Evolutionary conservation across 805 yeast genomes (phyloP), one percentile per base, ranked within the genome.

Genomic region (Wickerhamiella bombiphila): DNA sequence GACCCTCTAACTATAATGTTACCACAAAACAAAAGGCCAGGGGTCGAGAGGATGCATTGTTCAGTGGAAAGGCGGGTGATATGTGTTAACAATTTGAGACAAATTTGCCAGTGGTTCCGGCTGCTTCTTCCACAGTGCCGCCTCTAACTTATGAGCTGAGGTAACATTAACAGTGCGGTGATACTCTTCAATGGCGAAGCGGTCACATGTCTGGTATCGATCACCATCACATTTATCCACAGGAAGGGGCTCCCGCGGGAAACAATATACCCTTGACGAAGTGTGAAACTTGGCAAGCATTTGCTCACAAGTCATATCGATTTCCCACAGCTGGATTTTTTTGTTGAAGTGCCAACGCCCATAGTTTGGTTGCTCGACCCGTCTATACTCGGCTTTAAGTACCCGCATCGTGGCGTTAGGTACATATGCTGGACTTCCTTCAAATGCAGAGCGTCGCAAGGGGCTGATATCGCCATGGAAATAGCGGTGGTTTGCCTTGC

Each of bases 401-500:
- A 63, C 46, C 4, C 45, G 43, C 9, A 60, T 59, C 22, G 55
- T 54, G 34, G 50, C 49, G 31, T 56, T 49, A 0, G 79, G 80
- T 17, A 71, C 53, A 39, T 61, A 63, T 1, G 68, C 63, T 13
- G 60, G 42, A 8, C 52, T 67, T 2, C 82, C 82, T 53, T 80
- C 86, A 45, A 72, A 75, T 15, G 61, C 45, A 0, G 80, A 65
- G 24, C 66, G 59, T 3, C 67, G 56, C 42, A 80, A 57, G 0
- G 82, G 78, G 7, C 62, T 50, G 13, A 79, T 51, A 35, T 70
- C 73, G 6, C 64, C 64, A 24, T 63, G 50, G 5, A 59, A 51
- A 52, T 70, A 70, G 43, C 63, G 66, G 54, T 80, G 85, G 42
- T 63, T 56, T 50, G 74, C 72, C 35, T 72, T 64, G 57, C 80